Evolutionary conservation across 2,329 filamentous ascomycete species (phyloP), one percentile per base, ranked within the genome.

Genomic region (Ophiosphaerella narmari): DNA sequence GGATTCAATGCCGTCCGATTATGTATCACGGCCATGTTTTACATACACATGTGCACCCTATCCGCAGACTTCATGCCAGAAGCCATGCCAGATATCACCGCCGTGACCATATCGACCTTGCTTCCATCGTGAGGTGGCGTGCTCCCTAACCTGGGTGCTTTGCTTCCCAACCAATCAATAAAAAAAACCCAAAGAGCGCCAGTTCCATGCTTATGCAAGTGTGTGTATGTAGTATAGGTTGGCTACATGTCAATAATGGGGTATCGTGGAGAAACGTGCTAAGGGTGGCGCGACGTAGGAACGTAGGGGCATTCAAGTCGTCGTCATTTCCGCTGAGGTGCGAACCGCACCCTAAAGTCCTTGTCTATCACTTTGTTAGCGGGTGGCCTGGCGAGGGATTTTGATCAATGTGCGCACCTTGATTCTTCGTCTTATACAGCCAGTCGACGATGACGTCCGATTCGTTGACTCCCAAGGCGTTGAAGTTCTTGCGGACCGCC

Each of bases 391-490:
- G 11, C 11, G 18, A 5, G n/a, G 6, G 26, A 9, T 3, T 2
- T 3, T 8, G 26, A 7, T 7, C 26, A 29, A 7, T 29, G 26
- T 29, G 5, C 26, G 36, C 31, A 74, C 83, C 82, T 54, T 85
- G 79, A 57, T 80, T 82, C 66, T 81, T 80, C 26, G 89, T 81
- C 67, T 86, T 88, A 78, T 90, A 89, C 54, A 91, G 78, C 68
- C 91, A 85, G 57, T 89, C 88, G 48, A 92, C 88, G 49, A 94
- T 88, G 58, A 91, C 86, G 63, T 94, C 90, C 67, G 87, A 91
- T 76, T 95, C 90, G 57, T 86, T 87, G 35, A 93, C 84, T 13
- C 87, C 88, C 58, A 89, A 80, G 31, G 84, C 85, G 68, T 94
- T 94, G 76, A 94, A 94, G 74, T 94, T 89, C 71, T 91, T 92